phyloP scores from a whole-genome alignment of 495 filamentous ascomycete genomes.

The Annulohypoxylon nitens region DNA sequence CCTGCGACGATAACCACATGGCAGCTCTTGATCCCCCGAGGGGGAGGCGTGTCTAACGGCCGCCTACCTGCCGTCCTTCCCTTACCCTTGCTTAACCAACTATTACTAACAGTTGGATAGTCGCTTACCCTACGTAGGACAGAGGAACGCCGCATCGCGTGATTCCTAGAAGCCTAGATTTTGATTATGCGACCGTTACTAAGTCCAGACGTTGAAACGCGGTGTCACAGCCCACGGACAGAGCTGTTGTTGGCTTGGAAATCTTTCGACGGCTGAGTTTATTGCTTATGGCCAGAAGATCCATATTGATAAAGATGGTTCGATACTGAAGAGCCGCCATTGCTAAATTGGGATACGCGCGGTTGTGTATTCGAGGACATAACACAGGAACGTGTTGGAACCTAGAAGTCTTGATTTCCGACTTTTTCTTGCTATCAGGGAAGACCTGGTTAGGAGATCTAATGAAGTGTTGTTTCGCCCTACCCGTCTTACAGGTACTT shows the following conservation, averaged over 20 bases:
- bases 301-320: not conserved
- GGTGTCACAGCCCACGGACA: not conserved
- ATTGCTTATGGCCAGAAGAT: not conserved
- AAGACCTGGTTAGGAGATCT: not conserved
- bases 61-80: not conserved
- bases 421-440: not conserved
- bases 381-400: not conserved
- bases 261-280: slow-evolving; percentile 4
- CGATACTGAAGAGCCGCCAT: not conserved
- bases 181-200: not conserved
- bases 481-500: not conserved
- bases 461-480: not conserved
- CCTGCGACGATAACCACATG: slow-evolving; percentile 25
- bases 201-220: not conserved
- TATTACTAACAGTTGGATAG: not conserved
- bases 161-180: not conserved
- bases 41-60: slow-evolving; percentile 14
- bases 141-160: slow-evolving; percentile 7
- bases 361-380: not conserved
- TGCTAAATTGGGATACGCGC: not conserved
- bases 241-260: not conserved
- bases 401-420: not conserved
- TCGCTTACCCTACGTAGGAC: slow-evolving; percentile 1
- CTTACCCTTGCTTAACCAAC: not conserved
- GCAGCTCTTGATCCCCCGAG: not conserved